Evolutionary conservation across 179 eudicot genomes (phyloP), one percentile per base, ranked within the genome.

Genomic region (Beta corolliflora): DNA sequence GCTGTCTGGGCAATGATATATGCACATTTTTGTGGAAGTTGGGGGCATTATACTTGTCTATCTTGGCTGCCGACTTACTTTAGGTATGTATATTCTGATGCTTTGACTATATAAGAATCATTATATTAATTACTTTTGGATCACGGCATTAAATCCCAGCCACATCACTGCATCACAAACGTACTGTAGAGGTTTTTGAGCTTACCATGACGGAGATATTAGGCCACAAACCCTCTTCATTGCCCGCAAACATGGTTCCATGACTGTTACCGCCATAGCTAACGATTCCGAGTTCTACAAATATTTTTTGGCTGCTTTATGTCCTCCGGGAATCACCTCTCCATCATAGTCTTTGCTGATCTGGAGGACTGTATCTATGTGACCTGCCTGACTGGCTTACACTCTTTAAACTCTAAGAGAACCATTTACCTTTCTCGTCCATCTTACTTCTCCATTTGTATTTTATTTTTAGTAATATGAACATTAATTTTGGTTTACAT

Each of bases 1-100:
- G 98, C 99, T 83, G 97, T 97, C 36, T 92, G 99, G 98, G 99
- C 98, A 19, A 97, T 97, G 99, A 93, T 93, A 79, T 94, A 94
- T 89, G 89, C 93, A 84, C 99, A 97, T 88, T 97, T 97, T 86
- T 97, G 99, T 84, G 99, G 99, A 79, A 97, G 97, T 78, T 96
- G 99, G 99, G 98, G 99, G 46, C 99, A 96, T 80, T 96, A 92
- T 81, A 91, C 94, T 55, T 94, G 98, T 84, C 89, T 96, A 59
- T 91, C 99, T 55, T 96, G 99, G 99, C 91, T 96, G 18, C 98
- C 99, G 75, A 96, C 98, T 78, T 96, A 89, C 88, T 96, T 94
- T 83, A 96, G 99, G 99, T 96, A 88, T 67, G 80, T 54, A 25
- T 15, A 18, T 59, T 76, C 50, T 44, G 14, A 41, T 31, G 45